These are phyloP conservation scores for Magnaporthiopsis poae DNA, from an alignment of 2,329 filamentous ascomycete species.

Conservation along the genomic window DNA sequence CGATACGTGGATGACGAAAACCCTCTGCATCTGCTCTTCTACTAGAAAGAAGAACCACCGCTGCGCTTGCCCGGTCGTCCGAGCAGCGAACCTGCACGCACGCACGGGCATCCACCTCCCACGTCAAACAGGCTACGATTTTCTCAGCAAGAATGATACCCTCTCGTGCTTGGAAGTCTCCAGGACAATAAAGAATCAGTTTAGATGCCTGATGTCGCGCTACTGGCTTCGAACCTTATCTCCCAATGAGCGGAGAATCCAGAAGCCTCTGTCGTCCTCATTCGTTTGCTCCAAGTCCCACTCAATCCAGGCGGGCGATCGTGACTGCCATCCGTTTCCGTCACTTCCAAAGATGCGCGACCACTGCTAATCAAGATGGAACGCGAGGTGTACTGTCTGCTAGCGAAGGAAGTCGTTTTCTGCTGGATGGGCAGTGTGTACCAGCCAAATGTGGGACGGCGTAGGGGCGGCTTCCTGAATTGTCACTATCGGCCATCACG, in stretches of 20 bases:
- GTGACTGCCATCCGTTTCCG: neutral
- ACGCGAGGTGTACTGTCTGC: neutral
- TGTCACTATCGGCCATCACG: neutral
- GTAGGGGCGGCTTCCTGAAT: neutral
- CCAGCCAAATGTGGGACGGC: neutral
- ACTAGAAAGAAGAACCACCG: constrained; percentile 28
- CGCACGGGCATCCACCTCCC: neutral
- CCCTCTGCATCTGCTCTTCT: constrained; percentile 55
- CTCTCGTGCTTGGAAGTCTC: neutral
- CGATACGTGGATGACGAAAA: constrained; percentile 53
- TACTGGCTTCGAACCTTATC: neutral
- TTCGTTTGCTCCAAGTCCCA: neutral
- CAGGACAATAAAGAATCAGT: neutral
- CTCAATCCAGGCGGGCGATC: neutral
- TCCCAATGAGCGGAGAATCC: neutral
- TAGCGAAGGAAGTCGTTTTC: neutral
- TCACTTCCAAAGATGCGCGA: neutral
- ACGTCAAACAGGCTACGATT: neutral
- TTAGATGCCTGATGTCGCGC: neutral
- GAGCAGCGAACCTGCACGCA: no score
- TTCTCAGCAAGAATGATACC: neutral
- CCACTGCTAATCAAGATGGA: neutral
- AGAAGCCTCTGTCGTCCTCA: neutral
- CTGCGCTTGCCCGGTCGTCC: no score
- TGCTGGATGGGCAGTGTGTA: neutral